Base-by-base conservation (phyloP, 1,284 basidiomycete genomes). In the Boletus semigastroideus region DNA sequence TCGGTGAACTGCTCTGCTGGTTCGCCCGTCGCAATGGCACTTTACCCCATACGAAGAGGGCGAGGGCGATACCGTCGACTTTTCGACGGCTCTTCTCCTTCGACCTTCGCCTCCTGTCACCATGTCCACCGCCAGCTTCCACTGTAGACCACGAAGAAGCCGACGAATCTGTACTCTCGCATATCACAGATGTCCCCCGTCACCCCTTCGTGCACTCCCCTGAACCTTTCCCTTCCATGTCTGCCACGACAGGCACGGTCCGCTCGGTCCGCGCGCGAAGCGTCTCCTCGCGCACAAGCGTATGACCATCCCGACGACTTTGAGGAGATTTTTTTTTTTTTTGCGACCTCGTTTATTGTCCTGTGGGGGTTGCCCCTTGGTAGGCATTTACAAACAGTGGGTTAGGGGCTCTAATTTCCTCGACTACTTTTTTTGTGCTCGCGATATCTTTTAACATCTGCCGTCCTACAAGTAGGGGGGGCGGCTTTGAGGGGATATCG, bases 1-100 rank as follows among this genome's bases (percentile, higher is more conserved):
- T 89, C 12, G 85, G 76, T 0, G 75, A 83, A 62, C 67, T 87
- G 3, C 72, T 89, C 13, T 86, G 83, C 61, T 85, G 82, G 82
- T 74, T 88, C 25, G 84, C 79, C 0, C 71, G 74, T 53, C 71
- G 71, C 49, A 67, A 66, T 40, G 77, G 79, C 0, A 60, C 79
- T 17, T 62, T 79, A 8, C 57, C 57, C 1, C 60, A 48, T 3
- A 47, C 48, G 61, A 66, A 5, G 61, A 66, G 3, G 41, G 46
- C 5, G 56, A 60, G 7, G 45, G 49, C 1, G 55, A 65, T 13
- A 51, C 50, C 0, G 46, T 45, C 9, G 59, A 69, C 27, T 51
- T 67, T 16, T 62, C 65, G 4, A 48, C 52, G 0, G 69, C 66
- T 4, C 54, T 67, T 20, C 50, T 65, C 0, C 57, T 68, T 28